Evolutionary conservation across 2,329 filamentous ascomycete species (phyloP).

Genomic region (Talaromyces sp.): DNA sequence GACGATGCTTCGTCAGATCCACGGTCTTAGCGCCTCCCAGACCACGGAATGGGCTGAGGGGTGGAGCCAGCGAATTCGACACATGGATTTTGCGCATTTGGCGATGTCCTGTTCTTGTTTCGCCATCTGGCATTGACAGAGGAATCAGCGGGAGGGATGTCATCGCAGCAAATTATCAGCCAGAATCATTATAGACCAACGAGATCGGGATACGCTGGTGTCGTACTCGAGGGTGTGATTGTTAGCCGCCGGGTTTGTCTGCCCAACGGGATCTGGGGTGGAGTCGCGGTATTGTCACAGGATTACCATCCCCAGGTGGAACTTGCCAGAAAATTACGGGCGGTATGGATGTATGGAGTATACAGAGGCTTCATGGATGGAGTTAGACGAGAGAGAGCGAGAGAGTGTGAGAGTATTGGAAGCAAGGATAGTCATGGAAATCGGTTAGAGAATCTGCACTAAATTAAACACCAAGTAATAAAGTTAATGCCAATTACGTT

Average conservation of each 20-base stretch:
- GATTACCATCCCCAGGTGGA: background rate
- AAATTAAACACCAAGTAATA: too few relatives aligned
- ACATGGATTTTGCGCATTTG: background rate
- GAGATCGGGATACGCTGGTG: background rate
- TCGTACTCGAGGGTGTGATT: background rate
- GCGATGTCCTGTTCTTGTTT: background rate
- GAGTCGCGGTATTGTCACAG: background rate
- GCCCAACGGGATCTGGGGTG: conserved; percentile 9
- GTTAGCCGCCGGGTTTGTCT: conserved; percentile 3
- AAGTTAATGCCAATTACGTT: background rate
- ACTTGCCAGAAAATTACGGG: background rate
- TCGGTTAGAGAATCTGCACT: too few relatives aligned
- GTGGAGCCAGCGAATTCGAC: background rate
- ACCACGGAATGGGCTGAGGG: conserved; percentile 2
- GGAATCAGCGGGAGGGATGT: too few relatives aligned
- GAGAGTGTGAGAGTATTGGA: too few relatives aligned
- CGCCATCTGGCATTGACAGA: too few relatives aligned
- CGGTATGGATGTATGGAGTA: too few relatives aligned
- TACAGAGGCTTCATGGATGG: too few relatives aligned
- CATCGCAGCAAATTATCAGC: too few relatives aligned
- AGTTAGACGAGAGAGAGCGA: background rate
- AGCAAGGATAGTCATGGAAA: too few relatives aligned
- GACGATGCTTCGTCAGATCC: conserved; percentile 5
- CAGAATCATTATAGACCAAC: background rate
- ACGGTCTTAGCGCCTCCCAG: background rate